Conservation (phyloP, 257 asterid genomes). For the Apocynum venetum region DNA sequence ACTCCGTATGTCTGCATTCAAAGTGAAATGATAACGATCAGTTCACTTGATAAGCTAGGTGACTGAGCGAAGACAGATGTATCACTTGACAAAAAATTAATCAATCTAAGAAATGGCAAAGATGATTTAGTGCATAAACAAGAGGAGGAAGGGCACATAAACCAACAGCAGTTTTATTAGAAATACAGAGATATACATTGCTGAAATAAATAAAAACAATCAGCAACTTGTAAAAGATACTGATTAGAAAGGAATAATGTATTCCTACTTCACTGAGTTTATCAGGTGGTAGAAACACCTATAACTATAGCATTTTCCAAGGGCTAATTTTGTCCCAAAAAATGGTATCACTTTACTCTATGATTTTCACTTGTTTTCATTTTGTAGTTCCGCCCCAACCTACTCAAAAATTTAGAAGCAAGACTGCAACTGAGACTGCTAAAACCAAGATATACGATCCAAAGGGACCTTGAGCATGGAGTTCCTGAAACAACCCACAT, state of each 20-base stretch:
- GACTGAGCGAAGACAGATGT: no score
- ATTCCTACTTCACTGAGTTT: background rate
- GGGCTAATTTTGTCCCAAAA: constrained; percentile 5
- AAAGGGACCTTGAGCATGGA: constrained; percentile 31
- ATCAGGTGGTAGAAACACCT: constrained; percentile 17
- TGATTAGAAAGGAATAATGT: constrained; percentile 11
- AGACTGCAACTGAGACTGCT: constrained; percentile 35
- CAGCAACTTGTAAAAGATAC: constrained; percentile 20
- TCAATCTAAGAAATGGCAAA: background rate
- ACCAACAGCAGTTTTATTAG: background rate
- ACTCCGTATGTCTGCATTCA: no score
- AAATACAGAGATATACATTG: constrained; percentile 10
- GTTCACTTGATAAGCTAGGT: no score
- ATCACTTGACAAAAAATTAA: no score
- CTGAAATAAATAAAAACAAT: constrained; percentile 22
- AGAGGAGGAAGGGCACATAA: background rate
- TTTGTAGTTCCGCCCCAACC: background rate
- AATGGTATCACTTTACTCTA: background rate
- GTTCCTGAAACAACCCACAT: constrained; percentile 49
- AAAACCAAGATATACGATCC: constrained; percentile 29
- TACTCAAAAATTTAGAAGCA: constrained; percentile 27
- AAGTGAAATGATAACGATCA: no score
- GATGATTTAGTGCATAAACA: background rate
- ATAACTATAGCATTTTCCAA: constrained; percentile 5
- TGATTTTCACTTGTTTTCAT: background rate